phyloP scores from a whole-genome alignment of 495 filamentous ascomycete species.

The Monascus purpureus region DNA sequence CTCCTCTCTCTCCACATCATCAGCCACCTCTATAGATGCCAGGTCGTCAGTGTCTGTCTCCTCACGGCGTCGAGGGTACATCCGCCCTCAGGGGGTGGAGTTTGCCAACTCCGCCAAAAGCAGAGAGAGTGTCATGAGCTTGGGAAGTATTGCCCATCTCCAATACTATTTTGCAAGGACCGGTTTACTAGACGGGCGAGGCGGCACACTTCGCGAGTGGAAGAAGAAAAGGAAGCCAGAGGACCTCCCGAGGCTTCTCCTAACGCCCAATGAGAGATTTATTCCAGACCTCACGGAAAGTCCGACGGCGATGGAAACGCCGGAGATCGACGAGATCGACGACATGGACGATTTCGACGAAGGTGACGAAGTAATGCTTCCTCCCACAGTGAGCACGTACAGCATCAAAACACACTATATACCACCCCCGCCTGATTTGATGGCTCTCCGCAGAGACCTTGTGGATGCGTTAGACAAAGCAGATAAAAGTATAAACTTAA shows the following conservation, averaged over 20 bases:
- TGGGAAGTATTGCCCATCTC: constrained; percentile 92
- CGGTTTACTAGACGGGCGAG: constrained; percentile 84
- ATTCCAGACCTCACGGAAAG: constrained; percentile 35
- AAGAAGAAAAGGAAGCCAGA: constrained; percentile 38
- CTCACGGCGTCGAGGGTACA: constrained; percentile 63
- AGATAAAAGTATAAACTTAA: constrained; percentile 48
- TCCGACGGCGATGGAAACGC: constrained; percentile 39
- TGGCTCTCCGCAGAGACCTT: constrained; percentile 63
- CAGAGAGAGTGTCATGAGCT: constrained; percentile 83
- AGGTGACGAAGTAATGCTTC: constrained; percentile 62
- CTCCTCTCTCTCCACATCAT: constrained; percentile 57
- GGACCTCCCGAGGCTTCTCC: constrained; percentile 24
- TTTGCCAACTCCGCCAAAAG: constrained; percentile 84
- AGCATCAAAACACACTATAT: constrained; percentile 74
- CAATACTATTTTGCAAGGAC: constrained; percentile 98
- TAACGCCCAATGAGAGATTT: constrained; percentile 29
- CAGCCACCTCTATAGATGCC: constrained; percentile 39
- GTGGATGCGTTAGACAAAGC: constrained; percentile 52
- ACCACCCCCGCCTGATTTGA: constrained; percentile 71
- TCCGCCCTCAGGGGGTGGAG: constrained; percentile 77
- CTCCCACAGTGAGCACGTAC: constrained; percentile 93
- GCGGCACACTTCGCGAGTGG: constrained; percentile 63
- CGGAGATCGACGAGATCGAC: too few relatives aligned
- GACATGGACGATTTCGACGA: constrained; percentile 41
- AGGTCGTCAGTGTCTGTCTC: constrained; percentile 42